Percentiles rank a stretch among this genome's conserved stretches.
phyloP scores from a whole-genome alignment of 163 green algal species.

The Trebouxiophyceae sp. region DNA sequence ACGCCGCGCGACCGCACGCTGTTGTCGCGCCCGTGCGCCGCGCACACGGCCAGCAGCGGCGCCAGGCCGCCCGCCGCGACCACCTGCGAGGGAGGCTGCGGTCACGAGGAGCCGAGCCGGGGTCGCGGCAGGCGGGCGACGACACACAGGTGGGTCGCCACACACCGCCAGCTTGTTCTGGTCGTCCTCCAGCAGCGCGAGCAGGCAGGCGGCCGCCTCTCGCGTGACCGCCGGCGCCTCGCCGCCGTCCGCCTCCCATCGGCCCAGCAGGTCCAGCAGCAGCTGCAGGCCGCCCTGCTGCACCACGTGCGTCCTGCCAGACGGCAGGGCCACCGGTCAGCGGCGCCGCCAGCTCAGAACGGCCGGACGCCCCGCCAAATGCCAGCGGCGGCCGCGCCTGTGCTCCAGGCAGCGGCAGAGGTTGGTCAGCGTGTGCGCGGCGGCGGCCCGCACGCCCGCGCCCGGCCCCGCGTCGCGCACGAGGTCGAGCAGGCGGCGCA shows the following conservation, averaged over 20 bases:
- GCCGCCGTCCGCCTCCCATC: background rate
- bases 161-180: constrained; percentile 9
- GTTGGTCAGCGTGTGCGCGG: constrained; percentile 1
- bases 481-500: background rate
- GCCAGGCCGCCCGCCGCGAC: background rate
- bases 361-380: background rate
- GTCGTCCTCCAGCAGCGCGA: constrained; percentile 9
- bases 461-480: background rate
- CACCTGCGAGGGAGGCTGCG: too few species aligned
- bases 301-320: constrained; percentile 3
- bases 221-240: background rate
- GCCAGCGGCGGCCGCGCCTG: background rate
- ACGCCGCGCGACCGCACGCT: background rate
- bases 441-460: background rate
- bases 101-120: too few species aligned
- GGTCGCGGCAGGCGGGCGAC: too few species aligned
- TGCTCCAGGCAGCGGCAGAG: constrained; percentile 5
- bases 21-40: background rate
- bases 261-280: constrained; percentile 5
- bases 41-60: background rate
- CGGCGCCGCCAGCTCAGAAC: background rate
- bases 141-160: background rate
- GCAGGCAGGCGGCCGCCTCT: background rate
- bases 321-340: too few species aligned
- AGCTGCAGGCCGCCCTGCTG: constrained; percentile 1